Conservation (phyloP, 371 early-diverging fungal genomes). For the Vairimorpha ceranae region DNA sequence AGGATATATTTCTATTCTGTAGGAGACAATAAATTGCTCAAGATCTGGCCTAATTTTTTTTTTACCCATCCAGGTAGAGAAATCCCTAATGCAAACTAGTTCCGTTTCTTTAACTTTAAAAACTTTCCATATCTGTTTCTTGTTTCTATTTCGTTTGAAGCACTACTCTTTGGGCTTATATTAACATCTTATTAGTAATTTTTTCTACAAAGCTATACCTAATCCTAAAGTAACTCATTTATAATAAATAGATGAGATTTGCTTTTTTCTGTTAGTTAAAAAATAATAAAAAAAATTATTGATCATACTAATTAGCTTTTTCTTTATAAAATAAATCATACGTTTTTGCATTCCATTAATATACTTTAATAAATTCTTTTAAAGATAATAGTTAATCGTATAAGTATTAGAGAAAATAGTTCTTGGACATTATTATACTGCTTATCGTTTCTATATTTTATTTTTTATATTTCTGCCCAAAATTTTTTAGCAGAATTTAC, state of each 20-base stretch:
- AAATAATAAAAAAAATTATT: too few species aligned
- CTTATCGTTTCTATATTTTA: too few species aligned
- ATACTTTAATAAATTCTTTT: too few species aligned
- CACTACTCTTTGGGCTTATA: background rate
- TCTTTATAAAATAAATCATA: too few species aligned
- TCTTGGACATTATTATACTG: too few species aligned
- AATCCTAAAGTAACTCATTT: background rate
- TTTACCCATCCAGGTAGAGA: background rate
- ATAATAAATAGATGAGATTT: background rate
- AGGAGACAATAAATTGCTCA: background rate
- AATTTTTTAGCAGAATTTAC: too few species aligned
- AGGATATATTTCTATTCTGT: constrained; percentile 1
- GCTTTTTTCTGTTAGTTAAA: too few species aligned
- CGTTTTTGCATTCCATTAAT: too few species aligned
- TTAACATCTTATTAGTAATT: background rate
- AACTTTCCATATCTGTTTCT: background rate
- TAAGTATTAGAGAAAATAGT: too few species aligned
- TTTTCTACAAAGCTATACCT: background rate
- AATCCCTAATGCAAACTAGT: background rate
- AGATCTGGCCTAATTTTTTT: constrained; percentile 2
- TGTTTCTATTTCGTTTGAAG: background rate
- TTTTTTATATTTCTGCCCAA: too few species aligned
- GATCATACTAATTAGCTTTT: too few species aligned
- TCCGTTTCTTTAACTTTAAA: background rate
- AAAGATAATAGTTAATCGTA: too few species aligned